A percentile compares a stretch with the other conserved stretches of the same genome.
Conservation (phyloP, 2,329 filamentous ascomycete genomes). For the Cladophialophora psammophila region DNA sequence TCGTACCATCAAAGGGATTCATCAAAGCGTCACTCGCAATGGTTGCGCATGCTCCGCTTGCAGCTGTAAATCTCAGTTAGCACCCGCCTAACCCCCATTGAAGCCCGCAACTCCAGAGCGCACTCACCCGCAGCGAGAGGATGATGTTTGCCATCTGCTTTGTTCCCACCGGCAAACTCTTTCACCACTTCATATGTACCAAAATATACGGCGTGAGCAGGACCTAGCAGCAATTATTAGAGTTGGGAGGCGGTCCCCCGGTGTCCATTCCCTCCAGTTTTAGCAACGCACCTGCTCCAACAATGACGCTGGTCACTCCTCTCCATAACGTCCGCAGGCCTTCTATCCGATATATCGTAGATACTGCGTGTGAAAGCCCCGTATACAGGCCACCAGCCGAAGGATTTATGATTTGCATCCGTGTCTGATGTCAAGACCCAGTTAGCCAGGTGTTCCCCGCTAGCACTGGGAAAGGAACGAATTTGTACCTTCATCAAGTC, state of each 20-base stretch:
- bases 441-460: slow-evolving; percentile 21
- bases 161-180: slow-evolving; percentile 92
- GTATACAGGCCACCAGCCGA: slow-evolving; percentile 81
- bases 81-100: slow-evolving; percentile 27
- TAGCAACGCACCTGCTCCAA: slow-evolving; percentile 79
- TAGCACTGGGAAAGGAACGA: slow-evolving; percentile 40
- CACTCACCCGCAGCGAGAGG: slow-evolving; percentile 85
- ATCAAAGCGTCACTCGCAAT: slow-evolving; percentile 98
- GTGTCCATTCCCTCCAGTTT: slow-evolving; percentile 13
- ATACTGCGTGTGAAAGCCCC: slow-evolving; percentile 88
- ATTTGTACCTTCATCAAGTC: slow-evolving; percentile 87
- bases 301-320: slow-evolving; percentile 93
- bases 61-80: slow-evolving; percentile 65
- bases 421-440: slow-evolving; percentile 69
- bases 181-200: slow-evolving; percentile 98
- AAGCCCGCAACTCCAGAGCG: not conserved
- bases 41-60: slow-evolving; percentile 91
- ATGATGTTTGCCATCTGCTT: slow-evolving; percentile 81
- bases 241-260: slow-evolving; percentile 13
- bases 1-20: slow-evolving; percentile 96
- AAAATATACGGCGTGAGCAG: slow-evolving; percentile 97
- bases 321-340: slow-evolving; percentile 92
- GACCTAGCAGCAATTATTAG: slow-evolving; percentile 65
- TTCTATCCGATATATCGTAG: slow-evolving; percentile 89
- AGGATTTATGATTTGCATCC: slow-evolving; percentile 95